Evolutionary conservation across 2,329 filamentous ascomycete genomes (phyloP), one percentile per base, ranked within the genome.

Genomic region (Cladophialophora psammophila): DNA sequence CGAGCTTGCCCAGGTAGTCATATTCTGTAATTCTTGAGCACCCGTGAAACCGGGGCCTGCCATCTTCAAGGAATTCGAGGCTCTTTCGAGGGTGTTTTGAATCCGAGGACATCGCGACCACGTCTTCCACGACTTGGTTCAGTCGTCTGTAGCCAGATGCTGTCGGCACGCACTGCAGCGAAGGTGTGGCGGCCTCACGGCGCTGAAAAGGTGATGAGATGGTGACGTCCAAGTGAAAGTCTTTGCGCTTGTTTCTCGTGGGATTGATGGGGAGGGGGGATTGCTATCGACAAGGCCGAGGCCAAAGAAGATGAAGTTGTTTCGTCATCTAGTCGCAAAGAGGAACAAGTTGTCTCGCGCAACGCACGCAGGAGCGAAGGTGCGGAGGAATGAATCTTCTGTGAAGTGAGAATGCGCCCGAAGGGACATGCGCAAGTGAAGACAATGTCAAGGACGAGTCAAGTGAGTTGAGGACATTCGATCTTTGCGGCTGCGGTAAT

Each of bases 21-120:
- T 78, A 81, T 40, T 81, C 77, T 15, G 76, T 76, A 50, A 80
- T 80, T 52, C 75, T 77, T 57, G 93, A 95, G 83, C 94, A 97
- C 69, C 95, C 95, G 61, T 85, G 84, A 78, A 96, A 99, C 71
- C 86, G 90, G 75, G 78, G 82, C 76, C 76, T 81, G 69, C 78
- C 86, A 76, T 80, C 74, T 65, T 73, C 74, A 57, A 78, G 75
- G 52, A 79, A 80, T 72, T 87, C 85, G 48, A 84, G 76, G 50
- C 81, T 63, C 50, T 66, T 69, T 40, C 52, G 55, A 13, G 63
- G 60, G 5, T 45, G 60, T 26, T 18, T 50, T 35, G 59, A n/a
- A 52, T 63, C 55, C 18, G 55, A 42, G 20, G 67, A 66, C 67
- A 69, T 69, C 9, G 63, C 48, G 62, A 35, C 26, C 38, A 32